Evolutionary conservation across 2,329 filamentous ascomycete genomes (phyloP).

Genomic region (Penicillium sp.): DNA sequence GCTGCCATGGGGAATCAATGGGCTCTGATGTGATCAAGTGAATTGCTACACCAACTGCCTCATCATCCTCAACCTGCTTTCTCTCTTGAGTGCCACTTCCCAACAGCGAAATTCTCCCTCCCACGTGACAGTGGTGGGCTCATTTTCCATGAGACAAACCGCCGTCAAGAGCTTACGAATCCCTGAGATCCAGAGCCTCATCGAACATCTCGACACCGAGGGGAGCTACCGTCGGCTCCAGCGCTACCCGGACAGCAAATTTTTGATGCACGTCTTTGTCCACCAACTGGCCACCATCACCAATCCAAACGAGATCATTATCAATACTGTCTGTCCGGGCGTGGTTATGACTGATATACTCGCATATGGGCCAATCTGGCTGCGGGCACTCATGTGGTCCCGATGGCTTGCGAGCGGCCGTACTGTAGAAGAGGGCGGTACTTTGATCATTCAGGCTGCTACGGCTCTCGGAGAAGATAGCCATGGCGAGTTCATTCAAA

Average conservation of each 20-base stretch:
- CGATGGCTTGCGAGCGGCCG: not conserved
- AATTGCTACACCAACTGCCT: constrained; percentile 24
- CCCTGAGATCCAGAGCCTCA: not conserved
- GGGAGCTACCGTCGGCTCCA: not conserved
- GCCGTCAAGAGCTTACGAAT: not conserved
- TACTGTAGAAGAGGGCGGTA: not conserved
- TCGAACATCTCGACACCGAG: constrained; percentile 6
- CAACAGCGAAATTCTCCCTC: constrained; percentile 6
- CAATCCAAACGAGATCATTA: constrained; percentile 14
- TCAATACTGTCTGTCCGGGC: constrained; percentile 23
- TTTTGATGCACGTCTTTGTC: constrained; percentile 20
- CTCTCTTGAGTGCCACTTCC: constrained; percentile 16
- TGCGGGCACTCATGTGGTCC: not conserved
- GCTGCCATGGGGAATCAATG: not conserved
- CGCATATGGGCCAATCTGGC: not conserved
- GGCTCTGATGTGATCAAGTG: constrained; percentile 15
- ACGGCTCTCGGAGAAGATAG: constrained; percentile 10
- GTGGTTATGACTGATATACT: constrained; percentile 3
- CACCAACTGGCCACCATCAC: constrained; percentile 12
- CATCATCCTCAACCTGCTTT: constrained; percentile 13
- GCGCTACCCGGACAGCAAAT: constrained; percentile 20
- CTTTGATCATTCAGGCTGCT: constrained; percentile 12
- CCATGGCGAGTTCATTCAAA: constrained; percentile 14
- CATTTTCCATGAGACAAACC: constrained; percentile 8
- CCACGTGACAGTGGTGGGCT: constrained; percentile 20